Percentiles rank a stretch among this genome's conserved stretches.
phyloP scores from a whole-genome alignment of 192 early-diverging fungal genomes.

The Coemansia sp. region DNA sequence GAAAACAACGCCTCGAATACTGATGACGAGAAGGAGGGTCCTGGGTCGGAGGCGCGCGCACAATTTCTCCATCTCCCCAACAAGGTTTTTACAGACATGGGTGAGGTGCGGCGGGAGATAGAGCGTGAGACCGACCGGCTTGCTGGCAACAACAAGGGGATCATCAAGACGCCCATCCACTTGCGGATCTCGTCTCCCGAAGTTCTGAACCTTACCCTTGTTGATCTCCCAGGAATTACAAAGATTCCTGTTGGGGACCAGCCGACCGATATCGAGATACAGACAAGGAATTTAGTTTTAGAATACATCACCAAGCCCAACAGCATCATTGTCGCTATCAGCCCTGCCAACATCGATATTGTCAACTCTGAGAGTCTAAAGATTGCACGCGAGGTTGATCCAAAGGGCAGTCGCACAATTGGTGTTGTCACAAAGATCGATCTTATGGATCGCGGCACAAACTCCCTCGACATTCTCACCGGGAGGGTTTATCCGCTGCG shows the following conservation, averaged over 20 bases:
- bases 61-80: conserved; percentile 77
- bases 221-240: conserved; percentile 81
- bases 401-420: conserved; percentile 74
- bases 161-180: conserved; percentile 74
- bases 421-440: conserved; percentile 83
- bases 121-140: conserved; percentile 77
- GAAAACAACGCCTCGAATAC: neutral
- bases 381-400: conserved; percentile 81
- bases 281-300: conserved; percentile 71
- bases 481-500: conserved; percentile 76
- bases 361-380: conserved; percentile 85
- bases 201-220: conserved; percentile 78
- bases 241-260: conserved; percentile 78
- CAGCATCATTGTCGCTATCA: conserved; percentile 81
- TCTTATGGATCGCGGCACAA: conserved; percentile 83
- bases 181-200: conserved; percentile 74
- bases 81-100: conserved; percentile 75
- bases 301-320: conserved; percentile 83
- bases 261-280: conserved; percentile 79
- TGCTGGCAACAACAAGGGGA: conserved; percentile 79
- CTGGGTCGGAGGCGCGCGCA: conserved; percentile 46
- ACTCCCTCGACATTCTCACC: conserved; percentile 75
- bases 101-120: conserved; percentile 75
- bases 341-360: conserved; percentile 78
- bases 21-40: neutral